Evolutionary conservation across 2,329 filamentous ascomycete species (phyloP).

Genomic region (Colletotrichum caudatum): DNA sequence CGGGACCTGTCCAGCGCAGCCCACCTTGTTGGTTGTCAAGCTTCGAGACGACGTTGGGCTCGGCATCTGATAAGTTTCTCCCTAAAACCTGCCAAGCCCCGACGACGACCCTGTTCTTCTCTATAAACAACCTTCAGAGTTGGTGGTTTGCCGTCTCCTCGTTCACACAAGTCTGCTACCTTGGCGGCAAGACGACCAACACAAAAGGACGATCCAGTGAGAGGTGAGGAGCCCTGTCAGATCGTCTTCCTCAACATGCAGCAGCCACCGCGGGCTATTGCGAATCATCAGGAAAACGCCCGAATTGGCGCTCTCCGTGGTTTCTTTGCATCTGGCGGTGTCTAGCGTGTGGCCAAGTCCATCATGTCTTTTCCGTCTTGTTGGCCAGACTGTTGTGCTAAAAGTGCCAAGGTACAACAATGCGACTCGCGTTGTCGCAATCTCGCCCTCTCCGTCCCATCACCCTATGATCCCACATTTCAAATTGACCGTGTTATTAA

Average conservation of each 20-base stretch:
- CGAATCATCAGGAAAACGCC: background rate
- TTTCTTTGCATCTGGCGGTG: background rate
- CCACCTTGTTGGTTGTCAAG: slow-evolving; percentile 18
- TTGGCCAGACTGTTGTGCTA: slow-evolving; percentile 10
- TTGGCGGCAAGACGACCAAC: slow-evolving; percentile 16
- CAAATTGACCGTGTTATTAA: slow-evolving; percentile 29
- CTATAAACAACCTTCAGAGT: slow-evolving; percentile 2
- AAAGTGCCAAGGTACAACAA: background rate
- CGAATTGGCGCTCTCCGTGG: background rate
- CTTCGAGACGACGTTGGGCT: slow-evolving; percentile 17
- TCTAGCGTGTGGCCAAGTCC: no score
- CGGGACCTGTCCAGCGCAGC: slow-evolving; percentile 14
- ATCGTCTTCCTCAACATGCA: slow-evolving; percentile 12
- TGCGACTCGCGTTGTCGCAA: slow-evolving; percentile 10
- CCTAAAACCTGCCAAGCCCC: slow-evolving; percentile 5
- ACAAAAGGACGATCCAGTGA: slow-evolving; percentile 7
- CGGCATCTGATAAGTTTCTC: background rate
- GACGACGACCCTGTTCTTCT: background rate
- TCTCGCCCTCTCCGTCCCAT: slow-evolving; percentile 3
- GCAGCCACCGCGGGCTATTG: background rate
- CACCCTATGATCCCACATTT: slow-evolving; percentile 25
- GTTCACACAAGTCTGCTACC: slow-evolving; percentile 33
- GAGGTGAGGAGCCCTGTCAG: background rate
- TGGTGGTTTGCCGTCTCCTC: slow-evolving; percentile 10
- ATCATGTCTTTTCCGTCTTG: background rate